These are phyloP conservation scores for Scedosporium dehoogii DNA, from an alignment of 2,329 filamentous ascomycete species.

Conservation along the genomic window DNA sequence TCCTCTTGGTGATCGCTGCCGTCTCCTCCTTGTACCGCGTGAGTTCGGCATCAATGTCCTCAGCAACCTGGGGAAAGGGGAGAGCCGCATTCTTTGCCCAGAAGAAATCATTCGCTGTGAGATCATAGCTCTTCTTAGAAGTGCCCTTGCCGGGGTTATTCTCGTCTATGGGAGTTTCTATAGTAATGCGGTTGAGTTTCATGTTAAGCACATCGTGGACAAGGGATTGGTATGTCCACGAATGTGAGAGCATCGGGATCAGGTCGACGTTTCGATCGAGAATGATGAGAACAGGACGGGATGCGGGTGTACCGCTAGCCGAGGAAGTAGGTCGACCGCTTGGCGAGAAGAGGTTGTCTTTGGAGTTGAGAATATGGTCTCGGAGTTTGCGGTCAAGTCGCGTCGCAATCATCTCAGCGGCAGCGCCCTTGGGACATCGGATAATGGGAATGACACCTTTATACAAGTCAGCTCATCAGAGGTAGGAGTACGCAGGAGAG, in stretches of 20 bases:
- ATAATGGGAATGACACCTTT: conserved; percentile 87
- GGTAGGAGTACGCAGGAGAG: not conserved
- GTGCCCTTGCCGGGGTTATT: conserved; percentile 61
- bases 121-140: conserved; percentile 83
- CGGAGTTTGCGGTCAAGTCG: conserved; percentile 92
- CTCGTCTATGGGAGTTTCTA: conserved; percentile 75
- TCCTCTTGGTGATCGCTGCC: conserved; percentile 88
- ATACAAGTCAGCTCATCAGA: conserved; percentile 15
- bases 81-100: conserved; percentile 87
- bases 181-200: conserved; percentile 82
- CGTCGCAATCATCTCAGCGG: conserved; percentile 86
- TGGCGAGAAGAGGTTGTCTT: conserved; percentile 85
- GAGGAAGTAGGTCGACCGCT: conserved; percentile 46
- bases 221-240: conserved; percentile 70
- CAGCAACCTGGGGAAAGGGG: conserved; percentile 91
- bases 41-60: conserved; percentile 89
- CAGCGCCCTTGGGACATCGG: conserved; percentile 81
- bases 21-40: conserved; percentile 94
- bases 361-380: conserved; percentile 94
- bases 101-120: conserved; percentile 88
- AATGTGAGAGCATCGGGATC: conserved; percentile 97
- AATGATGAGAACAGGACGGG: conserved; percentile 81
- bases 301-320: conserved; percentile 54
- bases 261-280: conserved; percentile 93
- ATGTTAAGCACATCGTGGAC: conserved; percentile 54